A percentile compares a stretch with the other conserved stretches of the same genome.
Conservation (phyloP, 345 rosid genomes). For the Diplotaxis tenuifolia region DNA sequence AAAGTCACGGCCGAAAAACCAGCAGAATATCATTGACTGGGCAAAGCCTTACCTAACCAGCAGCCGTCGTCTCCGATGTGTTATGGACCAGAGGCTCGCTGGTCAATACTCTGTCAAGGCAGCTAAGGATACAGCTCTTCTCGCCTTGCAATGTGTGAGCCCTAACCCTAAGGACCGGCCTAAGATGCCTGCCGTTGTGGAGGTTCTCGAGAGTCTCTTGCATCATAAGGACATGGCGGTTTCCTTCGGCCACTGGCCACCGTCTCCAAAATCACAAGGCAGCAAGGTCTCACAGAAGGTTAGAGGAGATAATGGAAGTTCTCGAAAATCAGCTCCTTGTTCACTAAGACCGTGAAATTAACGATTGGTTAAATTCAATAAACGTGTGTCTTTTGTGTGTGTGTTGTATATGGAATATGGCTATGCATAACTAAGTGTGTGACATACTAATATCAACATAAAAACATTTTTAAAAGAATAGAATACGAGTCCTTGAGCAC, state of each 20-base stretch:
- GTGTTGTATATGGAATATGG: neutral
- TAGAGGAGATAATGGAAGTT: slow-evolving; percentile 33
- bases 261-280: slow-evolving; percentile 33
- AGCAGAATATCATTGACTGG: slow-evolving; percentile 84
- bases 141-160: slow-evolving; percentile 70
- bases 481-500: too few relatives aligned
- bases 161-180: slow-evolving; percentile 90
- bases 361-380: slow-evolving; percentile 15
- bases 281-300: slow-evolving; percentile 40
- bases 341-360: slow-evolving; percentile 25
- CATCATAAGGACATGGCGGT: slow-evolving; percentile 76
- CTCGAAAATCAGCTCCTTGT: slow-evolving; percentile 45
- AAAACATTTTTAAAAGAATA: neutral
- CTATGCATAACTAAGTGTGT: slow-evolving; percentile 1
- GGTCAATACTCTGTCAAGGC: slow-evolving; percentile 89
- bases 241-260: slow-evolving; percentile 68
- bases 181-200: slow-evolving; percentile 63
- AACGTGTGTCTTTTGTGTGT: slow-evolving; percentile 2
- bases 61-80: slow-evolving; percentile 63
- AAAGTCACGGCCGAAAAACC: slow-evolving; percentile 59
- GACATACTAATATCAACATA: neutral
- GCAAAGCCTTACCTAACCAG: slow-evolving; percentile 69
- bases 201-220: slow-evolving; percentile 58
- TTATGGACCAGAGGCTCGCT: slow-evolving; percentile 71
- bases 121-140: slow-evolving; percentile 66